Base-by-base conservation (phyloP, 2,329 filamentous ascomycete genomes). In the Iodosphaeria phyllophila region DNA sequence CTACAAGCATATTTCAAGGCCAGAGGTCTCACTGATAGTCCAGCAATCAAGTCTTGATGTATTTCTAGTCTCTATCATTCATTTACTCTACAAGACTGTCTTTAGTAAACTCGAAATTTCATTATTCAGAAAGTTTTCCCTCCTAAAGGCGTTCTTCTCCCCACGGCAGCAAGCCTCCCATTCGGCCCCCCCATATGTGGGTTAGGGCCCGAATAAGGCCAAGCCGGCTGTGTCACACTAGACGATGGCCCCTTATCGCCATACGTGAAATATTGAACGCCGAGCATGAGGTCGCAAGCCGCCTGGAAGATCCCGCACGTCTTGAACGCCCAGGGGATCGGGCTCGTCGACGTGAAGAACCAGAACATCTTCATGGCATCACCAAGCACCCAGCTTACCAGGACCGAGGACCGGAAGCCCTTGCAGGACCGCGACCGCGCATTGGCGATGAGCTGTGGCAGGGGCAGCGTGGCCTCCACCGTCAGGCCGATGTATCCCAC, bases 281-380 rank as follows among this genome's bases (percentile, higher is more conserved):
- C 79, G 22, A 89, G 57, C 33, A 77, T 72, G 24, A 59, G 51
- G 51, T 91, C 79, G 50, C 80, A 86, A 13, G 54, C 56, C 12
- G 77, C 75, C 56, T 89, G 79, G 49, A 89, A 83, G 28, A 82
- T 58, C 35, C 76, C 80, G 42, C 78, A 86, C 12, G 80, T 50
- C 54, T 86, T 86, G 50, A 89, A 91, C 2, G 75, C 69, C 61
- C 64, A 63, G 0, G 79, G 78, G 16, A 89, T 79, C 39, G 63
- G 57, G 4, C 66, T 66, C 2, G 60, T 65, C 1, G 74, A 65
- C 2, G 72, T 77, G 32, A 84, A 75, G 54, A 86, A 89, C 70
- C 70, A 75, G 40, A 82, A 77, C 62, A 86, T 76, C 60, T 91
- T 91, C 72, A 89, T 82, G 6, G 65, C 58, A 47, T 91, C 79